A percentile compares a stretch with the other conserved stretches of the same genome.
phyloP scores from a whole-genome alignment of 2,329 filamentous ascomycete genomes.

The Proliferodiscus dingleyae region DNA sequence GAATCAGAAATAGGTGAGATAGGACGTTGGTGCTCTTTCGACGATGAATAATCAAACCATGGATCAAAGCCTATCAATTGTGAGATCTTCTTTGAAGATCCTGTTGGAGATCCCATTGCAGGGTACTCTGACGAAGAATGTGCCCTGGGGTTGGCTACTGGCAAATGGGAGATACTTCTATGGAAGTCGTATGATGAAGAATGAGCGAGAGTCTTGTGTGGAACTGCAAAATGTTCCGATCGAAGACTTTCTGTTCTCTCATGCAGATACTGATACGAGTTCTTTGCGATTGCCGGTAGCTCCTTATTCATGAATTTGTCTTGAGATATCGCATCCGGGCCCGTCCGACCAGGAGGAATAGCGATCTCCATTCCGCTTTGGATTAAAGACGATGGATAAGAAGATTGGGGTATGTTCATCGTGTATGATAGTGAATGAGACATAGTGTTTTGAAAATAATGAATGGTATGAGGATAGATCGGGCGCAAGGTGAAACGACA shows the following conservation, averaged over 20 bases:
- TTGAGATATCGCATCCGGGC: neutral
- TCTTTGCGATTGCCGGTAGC: neutral
- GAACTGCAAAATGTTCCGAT: too few species aligned
- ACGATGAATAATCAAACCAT: conserved; percentile 8
- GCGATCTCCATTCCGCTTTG: neutral
- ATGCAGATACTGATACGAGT: neutral
- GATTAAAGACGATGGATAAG: neutral
- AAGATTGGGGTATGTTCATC: neutral
- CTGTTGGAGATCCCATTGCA: conserved; percentile 7
- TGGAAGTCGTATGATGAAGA: neutral
- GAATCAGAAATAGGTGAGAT: conserved; percentile 4
- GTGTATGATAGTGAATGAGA: neutral
- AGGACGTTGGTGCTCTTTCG: conserved; percentile 8
- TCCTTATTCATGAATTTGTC: neutral
- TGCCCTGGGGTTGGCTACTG: neutral
- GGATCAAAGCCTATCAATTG: conserved; percentile 21
- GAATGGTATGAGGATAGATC: too few species aligned
- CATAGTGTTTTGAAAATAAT: too few species aligned
- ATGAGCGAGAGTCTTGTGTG: neutral
- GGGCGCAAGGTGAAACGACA: too few species aligned
- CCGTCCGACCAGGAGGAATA: neutral
- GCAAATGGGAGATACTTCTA: neutral
- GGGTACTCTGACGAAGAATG: neutral
- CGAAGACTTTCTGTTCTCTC: neutral
- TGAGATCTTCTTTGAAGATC: conserved; percentile 18